Percentiles rank a stretch among this genome's conserved stretches.
Evolutionary conservation across 805 yeast species (phyloP).

Genomic region (Teunomyces lycoperdinae): DNA sequence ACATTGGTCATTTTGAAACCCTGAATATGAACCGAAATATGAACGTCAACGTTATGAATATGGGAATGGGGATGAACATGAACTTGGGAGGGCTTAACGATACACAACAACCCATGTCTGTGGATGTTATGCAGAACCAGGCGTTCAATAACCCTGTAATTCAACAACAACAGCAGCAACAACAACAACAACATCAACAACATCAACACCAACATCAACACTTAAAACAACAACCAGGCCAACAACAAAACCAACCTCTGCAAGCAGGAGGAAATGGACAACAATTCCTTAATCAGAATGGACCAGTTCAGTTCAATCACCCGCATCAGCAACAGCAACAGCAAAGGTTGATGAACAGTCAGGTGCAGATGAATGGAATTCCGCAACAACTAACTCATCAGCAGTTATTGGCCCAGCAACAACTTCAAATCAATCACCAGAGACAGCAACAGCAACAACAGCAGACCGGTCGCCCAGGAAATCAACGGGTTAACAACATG

Average conservation of each 20-base stretch:
- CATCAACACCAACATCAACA: constrained; percentile 5
- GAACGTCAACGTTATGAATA: constrained; percentile 9
- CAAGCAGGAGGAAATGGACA: constrained; percentile 1
- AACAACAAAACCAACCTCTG: neutral
- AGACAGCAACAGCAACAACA: constrained; percentile 10
- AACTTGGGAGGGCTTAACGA: constrained; percentile 6
- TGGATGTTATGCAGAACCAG: constrained; percentile 9
- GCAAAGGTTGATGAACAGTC: constrained; percentile 7
- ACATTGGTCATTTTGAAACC: neutral
- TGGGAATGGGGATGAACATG: constrained; percentile 10
- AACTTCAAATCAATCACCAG: constrained; percentile 8
- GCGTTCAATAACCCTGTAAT: constrained; percentile 5
- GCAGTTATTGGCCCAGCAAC: constrained; percentile 12
- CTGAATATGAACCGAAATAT: constrained; percentile 9
- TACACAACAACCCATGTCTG: constrained; percentile 9
- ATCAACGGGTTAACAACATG: constrained; percentile 19
- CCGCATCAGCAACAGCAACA: constrained; percentile 6
- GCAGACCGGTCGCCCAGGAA: constrained; percentile 12
- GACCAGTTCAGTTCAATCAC: neutral
- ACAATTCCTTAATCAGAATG: neutral
- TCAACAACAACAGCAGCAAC: constrained; percentile 9
- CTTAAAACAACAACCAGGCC: constrained; percentile 4
- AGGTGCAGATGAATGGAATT: constrained; percentile 7
- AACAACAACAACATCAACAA: constrained; percentile 8
- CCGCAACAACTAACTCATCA: constrained; percentile 7